Evolutionary conservation across 306 rosid genomes (phyloP), one percentile per base, ranked within the genome.

Genomic region (Begonia peltatifolia): DNA sequence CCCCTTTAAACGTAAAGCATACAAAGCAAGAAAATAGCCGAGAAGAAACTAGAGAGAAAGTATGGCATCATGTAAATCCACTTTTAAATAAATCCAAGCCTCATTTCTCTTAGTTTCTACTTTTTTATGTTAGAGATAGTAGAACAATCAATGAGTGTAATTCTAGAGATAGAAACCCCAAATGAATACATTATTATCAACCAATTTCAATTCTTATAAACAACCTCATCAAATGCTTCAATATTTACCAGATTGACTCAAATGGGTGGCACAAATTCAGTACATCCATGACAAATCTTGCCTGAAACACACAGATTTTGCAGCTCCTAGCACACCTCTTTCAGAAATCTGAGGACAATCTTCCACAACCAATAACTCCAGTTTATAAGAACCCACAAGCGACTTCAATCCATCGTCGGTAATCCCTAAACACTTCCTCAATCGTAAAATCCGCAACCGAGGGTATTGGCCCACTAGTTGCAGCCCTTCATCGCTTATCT

Each of bases 221-320:
- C 38, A 30, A 30, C 38, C 9, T 30, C 38, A 30, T 30, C 38
- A 30, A 30, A 30, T 5, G 9, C 9, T 30, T 30, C 38, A 30
- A 30, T 30, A 5, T 44, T 44, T 44, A 44, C 48, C 48, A 2
- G 48, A n/a, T 44, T 15, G 11, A 50, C 12, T 9, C 16, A 50
- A 49, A 50, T 50, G 53, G 18, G 10, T 9, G 55, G 0, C 20
- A 18, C 52, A 48, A 50, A 42, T 46, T 86, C 78, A 88, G 62
- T 68, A 77, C 93, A 88, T 77, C 94, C 96, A 88, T 14, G 93
- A 82, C 67, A 88, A 60, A 65, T 88, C 95, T 56, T 79, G 93
- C 72, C 83, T 82, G 77, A 77, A 84, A 42, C 72, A 77, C 9
- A 77, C 60, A 57, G 74, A 71, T 67, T 60, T 84, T 43, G 96